Evolutionary conservation across 208 protist genomes (phyloP), one percentile per base, ranked within the genome.

Genomic region (Trypanosoma avium): DNA sequence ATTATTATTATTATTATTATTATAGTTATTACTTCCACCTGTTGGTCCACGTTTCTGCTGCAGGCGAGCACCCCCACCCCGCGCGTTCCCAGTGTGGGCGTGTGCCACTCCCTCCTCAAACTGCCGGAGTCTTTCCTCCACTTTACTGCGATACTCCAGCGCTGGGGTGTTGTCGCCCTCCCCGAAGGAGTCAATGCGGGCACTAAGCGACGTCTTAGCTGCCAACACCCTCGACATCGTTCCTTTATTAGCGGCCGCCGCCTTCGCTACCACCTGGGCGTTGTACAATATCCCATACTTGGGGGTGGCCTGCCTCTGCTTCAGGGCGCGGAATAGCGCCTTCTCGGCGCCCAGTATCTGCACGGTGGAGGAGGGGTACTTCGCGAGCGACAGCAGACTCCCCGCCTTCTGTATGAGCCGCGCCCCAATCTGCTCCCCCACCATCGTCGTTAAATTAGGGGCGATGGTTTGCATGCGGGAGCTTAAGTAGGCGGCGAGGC

Each of bases 231-330:
- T 84, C 30, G 90, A 96, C 85, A 96, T 96, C 67, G 98, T 98
- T 53, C 97, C 97, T 73, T 98, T 98, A 73, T 98, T 84, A 46
- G 96, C 90, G 15, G 84, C 67, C 17, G 84, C 65, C 30, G 96
- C 94, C 79, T 99, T 95, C 22, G 94, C 92, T 42, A 99, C 94
- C 13, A 99, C 71, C n/a, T 93, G 94, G 33, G 98, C 98, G 74
- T 99, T 97, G 90, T 99, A 99, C 27, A 99, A 93, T 19, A 99
- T 90, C 67, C 99, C 98, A 85, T 99, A 99, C 89, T 99, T 99
- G 57, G 99, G 99, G 29, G 99, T 99, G 10, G 99, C 96, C 81
- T 99, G 93, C 62, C 98, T 97, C 60, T 98, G 96, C 84, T 99
- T 99, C 30, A 99, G 82, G 21, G 96, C 96, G 53, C 95, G 88